These are phyloP conservation scores for Globisporangium nagaii DNA, from an alignment of 352 stramenopile species.

Conservation along the genomic window DNA sequence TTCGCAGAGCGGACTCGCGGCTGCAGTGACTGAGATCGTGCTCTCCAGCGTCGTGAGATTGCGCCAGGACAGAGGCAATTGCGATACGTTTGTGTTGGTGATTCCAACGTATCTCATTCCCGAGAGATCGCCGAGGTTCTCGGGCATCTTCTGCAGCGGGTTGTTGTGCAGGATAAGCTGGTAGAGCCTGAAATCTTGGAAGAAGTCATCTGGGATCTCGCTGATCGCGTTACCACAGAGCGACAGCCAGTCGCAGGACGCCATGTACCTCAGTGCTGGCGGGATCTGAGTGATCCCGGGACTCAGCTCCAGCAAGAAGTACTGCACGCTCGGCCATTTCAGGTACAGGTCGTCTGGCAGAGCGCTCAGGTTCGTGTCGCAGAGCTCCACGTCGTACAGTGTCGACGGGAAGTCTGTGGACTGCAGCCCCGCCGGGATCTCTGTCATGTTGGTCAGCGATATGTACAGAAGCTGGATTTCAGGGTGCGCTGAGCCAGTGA, in stretches of 20 bases:
- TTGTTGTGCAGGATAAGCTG: constrained; percentile 6
- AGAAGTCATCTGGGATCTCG: background rate
- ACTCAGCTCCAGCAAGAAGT: constrained; percentile 4
- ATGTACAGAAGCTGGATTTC: constrained; percentile 14
- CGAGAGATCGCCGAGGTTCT: constrained; percentile 2
- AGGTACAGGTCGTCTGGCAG: constrained; percentile 4
- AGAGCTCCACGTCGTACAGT: constrained; percentile 8
- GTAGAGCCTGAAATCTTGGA: background rate
- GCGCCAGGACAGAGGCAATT: background rate
- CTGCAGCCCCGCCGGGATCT: constrained; percentile 3
- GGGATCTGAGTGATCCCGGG: constrained; percentile 1
- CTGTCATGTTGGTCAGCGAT: constrained; percentile 15
- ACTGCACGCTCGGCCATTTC: constrained; percentile 6
- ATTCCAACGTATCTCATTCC: background rate
- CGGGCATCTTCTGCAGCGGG: background rate
- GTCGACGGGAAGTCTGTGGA: constrained; percentile 1
- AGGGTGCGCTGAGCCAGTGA: constrained; percentile 2
- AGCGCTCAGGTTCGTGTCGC: background rate
- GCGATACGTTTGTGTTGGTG: background rate
- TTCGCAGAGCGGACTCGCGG: no score
- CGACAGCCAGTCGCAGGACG: constrained; percentile 7
- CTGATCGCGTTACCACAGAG: constrained; percentile 1
- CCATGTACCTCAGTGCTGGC: background rate
- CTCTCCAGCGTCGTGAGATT: no score
- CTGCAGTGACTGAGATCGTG: no score